Percentiles rank a stretch among this genome's conserved stretches.
phyloP scores from a whole-genome alignment of 805 yeast genomes.

The Kodamaea jinghongensis region DNA sequence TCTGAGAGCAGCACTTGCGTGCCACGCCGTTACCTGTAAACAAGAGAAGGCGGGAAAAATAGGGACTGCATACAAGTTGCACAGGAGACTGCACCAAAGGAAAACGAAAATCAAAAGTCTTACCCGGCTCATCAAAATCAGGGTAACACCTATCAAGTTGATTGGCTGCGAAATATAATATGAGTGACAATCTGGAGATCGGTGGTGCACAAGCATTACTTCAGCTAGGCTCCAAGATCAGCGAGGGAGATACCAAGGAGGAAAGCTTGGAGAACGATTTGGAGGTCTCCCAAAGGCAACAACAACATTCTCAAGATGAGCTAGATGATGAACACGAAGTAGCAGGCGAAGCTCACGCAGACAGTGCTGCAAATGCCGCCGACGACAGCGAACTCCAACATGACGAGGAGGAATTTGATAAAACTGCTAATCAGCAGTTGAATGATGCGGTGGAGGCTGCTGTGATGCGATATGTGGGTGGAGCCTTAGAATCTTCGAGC shows the following conservation, averaged over 20 bases:
- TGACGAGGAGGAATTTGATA: constrained; percentile 16
- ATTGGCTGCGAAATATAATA: constrained; percentile 12
- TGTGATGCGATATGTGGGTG: constrained; percentile 70
- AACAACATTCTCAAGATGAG: background rate
- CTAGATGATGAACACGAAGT: background rate
- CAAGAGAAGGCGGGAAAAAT: too few relatives aligned
- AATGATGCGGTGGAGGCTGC: constrained; percentile 72
- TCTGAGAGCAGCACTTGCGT: too few relatives aligned
- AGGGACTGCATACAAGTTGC: too few relatives aligned
- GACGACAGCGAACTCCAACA: too few relatives aligned
- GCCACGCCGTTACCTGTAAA: too few relatives aligned
- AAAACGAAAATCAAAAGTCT: constrained; percentile 4
- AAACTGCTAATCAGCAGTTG: constrained; percentile 36
- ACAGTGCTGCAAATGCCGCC: too few relatives aligned
- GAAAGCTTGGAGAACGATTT: background rate
- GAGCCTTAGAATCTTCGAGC: constrained; percentile 42
- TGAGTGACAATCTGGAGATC: constrained; percentile 38
- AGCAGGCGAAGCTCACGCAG: background rate
- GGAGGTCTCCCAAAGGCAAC: background rate
- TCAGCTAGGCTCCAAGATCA: constrained; percentile 35
- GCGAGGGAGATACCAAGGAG: constrained; percentile 12
- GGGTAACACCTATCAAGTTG: constrained; percentile 12
- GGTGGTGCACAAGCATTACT: constrained; percentile 48
- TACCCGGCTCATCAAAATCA: constrained; percentile 12
- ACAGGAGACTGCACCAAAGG: too few relatives aligned